Base-by-base conservation (phyloP, 106 monocot genomes). In the Cymbidium sinense region DNA sequence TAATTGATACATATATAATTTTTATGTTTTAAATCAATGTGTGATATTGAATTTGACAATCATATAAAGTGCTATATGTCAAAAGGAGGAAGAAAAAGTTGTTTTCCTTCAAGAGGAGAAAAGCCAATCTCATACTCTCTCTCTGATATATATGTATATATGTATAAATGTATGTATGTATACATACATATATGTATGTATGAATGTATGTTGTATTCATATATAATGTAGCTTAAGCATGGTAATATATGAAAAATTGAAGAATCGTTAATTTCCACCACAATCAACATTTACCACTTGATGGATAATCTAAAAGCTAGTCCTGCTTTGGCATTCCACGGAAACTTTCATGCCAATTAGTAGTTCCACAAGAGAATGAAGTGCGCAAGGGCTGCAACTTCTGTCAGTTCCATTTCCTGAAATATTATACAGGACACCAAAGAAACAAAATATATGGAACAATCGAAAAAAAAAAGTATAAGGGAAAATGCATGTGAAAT, bases 331-430 rank as follows among this genome's bases (percentile, higher is more conserved):
- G 64, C 29, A 64, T 39, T 80, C 47, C 58, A 90, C 75, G 30
- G 88, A 86, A 81, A 93, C 79, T 75, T 88, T 79, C 86, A 90
- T 81, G 62, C 93, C 86, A 67, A 90, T 77, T 72, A 93, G 79
- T 39, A 72, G 77, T 77, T 90, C 90, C 52, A 93, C 35, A 72
- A 93, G 84, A 34, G 82, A 80, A 65, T 90, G 87, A 79, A 83
- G 86, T 21, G 84, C 72, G 43, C 87, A 87, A 27, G 21, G 54
- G 64, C 36, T 76, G 33, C 61, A 39, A 25, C 83, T 82, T 52
- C 50, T 58, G 21, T 50, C 81, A 83, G 75, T 64, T 82, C 71
- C 85, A 82, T 20, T 31, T 37, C 3, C 51, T 9, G 78, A 37
- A 37, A 37, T 35, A 37, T 35, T 10, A 71, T 1, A 50, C 9